Conservation (phyloP, 805 yeast genomes). For the Candida railenensis region DNA sequence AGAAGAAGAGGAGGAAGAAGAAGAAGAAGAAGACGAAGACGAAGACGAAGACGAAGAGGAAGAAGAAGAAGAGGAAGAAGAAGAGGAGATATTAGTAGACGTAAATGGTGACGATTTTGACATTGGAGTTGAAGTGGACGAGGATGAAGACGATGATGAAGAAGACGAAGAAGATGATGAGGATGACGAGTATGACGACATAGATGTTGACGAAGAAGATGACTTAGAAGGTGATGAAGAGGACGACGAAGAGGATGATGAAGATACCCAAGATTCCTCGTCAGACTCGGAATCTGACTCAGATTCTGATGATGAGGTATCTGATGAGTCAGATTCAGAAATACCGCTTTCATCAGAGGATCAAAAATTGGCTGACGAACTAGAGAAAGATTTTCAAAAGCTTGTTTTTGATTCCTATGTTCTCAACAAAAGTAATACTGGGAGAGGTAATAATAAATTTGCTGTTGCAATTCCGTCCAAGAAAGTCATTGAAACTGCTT, state of each 20-base stretch:
- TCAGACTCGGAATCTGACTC: conserved; percentile 10
- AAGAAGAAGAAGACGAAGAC: conserved; percentile 10
- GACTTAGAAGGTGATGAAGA: conserved; percentile 12
- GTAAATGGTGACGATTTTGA: conserved; percentile 20
- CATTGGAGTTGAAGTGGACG: conserved; percentile 20
- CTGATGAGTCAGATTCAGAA: conserved; percentile 22
- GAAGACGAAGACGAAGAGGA: conserved; percentile 8
- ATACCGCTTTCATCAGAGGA: conserved; percentile 33
- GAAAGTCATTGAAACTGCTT: conserved; percentile 4
- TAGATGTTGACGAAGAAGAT: conserved; percentile 1
- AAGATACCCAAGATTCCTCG: conserved; percentile 5
- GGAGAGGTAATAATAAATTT: conserved; percentile 13
- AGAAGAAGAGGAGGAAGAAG: conserved; percentile 12
- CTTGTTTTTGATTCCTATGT: conserved; percentile 54
- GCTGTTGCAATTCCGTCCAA: conserved; percentile 24
- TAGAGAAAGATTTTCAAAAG: conserved; percentile 57
- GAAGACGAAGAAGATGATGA: conserved; percentile 15
- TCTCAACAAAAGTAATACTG: conserved; percentile 24
- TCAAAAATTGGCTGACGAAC: conserved; percentile 44
- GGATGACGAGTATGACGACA: conserved; percentile 5
- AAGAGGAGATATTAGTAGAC: conserved; percentile 11
- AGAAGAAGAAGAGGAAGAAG: conserved; percentile 7
- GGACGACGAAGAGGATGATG: conserved; percentile 17
- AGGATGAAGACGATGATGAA: conserved; percentile 27
- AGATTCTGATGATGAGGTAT: conserved; percentile 15